Conservation (phyloP, 2,329 filamentous ascomycete genomes). For the Coccinonectria pachysandricola region DNA sequence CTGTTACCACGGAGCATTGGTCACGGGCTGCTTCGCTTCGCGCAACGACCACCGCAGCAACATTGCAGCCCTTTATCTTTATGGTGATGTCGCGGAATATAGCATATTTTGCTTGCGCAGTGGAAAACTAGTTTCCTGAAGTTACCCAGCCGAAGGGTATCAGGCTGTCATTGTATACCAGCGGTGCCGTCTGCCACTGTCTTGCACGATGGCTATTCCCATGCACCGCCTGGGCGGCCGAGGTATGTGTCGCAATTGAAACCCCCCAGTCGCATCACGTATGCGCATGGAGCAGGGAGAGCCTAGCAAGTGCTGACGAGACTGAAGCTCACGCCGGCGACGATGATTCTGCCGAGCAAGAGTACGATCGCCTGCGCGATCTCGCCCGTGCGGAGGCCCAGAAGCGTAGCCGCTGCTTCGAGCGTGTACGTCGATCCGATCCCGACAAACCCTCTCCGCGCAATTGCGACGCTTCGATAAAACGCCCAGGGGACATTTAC, state of each 20-base stretch:
- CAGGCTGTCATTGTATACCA: too few species aligned
- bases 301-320: slow-evolving; percentile 6
- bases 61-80: too few species aligned
- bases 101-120: too few species aligned
- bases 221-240: slow-evolving; percentile 35
- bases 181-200: too few species aligned
- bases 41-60: too few species aligned
- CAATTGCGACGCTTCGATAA: too few species aligned
- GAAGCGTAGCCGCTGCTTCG: slow-evolving; percentile 69
- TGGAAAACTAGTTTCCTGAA: too few species aligned
- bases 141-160: too few species aligned
- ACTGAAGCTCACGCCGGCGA: slow-evolving; percentile 69
- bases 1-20: too few species aligned
- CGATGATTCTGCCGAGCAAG: slow-evolving; percentile 59
- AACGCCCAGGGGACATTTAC: slow-evolving; percentile 2
- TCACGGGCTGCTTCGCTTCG: too few species aligned
- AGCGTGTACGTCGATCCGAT: slow-evolving; percentile 42
- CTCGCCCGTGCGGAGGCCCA: slow-evolving; percentile 71
- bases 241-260: slow-evolving; percentile 25
- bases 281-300: slow-evolving; percentile 3
- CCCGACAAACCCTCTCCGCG: too few species aligned
- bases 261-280: slow-evolving; percentile 2
- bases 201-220: slow-evolving; percentile 30
- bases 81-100: too few species aligned
- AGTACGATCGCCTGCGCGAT: slow-evolving; percentile 85